Evolutionary conservation across 1,284 basidiomycete species (phyloP).

Genomic region (Neolentinus lepideus): DNA sequence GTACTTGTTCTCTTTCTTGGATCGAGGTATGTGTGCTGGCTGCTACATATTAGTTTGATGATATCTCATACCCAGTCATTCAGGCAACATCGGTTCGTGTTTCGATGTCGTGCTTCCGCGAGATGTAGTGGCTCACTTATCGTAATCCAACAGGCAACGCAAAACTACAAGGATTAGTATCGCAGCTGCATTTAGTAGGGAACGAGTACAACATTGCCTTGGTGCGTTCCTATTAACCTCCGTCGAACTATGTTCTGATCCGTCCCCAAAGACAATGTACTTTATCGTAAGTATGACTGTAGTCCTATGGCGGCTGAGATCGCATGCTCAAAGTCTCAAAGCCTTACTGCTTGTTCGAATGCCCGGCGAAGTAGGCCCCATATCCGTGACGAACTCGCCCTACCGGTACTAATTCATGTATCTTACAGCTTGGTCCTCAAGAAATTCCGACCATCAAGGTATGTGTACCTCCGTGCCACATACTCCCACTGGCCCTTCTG

Average conservation of each 20-base stretch:
- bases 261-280: slow-evolving; percentile 48
- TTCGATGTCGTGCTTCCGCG: no score
- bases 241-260: no score
- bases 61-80: background rate
- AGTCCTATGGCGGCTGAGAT: background rate
- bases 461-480: no score
- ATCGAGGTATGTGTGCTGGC: slow-evolving; percentile 37
- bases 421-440: slow-evolving; percentile 22
- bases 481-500: background rate
- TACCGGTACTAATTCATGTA: no score
- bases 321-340: slow-evolving; percentile 14
- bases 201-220: slow-evolving; percentile 62
- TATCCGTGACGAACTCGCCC: background rate
- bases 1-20: slow-evolving; percentile 61
- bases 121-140: no score
- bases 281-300: slow-evolving; percentile 43
- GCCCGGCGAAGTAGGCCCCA: slow-evolving; percentile 44
- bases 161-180: slow-evolving; percentile 49
- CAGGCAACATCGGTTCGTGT: slow-evolving; percentile 51
- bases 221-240: slow-evolving; percentile 24
- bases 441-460: slow-evolving; percentile 23
- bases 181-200: slow-evolving; percentile 46
- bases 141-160: slow-evolving; percentile 45
- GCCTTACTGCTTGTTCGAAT: slow-evolving; percentile 59
- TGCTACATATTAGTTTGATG: background rate